phyloP scores from a whole-genome alignment of 805 yeast species.

The Candida coleopterorum region DNA sequence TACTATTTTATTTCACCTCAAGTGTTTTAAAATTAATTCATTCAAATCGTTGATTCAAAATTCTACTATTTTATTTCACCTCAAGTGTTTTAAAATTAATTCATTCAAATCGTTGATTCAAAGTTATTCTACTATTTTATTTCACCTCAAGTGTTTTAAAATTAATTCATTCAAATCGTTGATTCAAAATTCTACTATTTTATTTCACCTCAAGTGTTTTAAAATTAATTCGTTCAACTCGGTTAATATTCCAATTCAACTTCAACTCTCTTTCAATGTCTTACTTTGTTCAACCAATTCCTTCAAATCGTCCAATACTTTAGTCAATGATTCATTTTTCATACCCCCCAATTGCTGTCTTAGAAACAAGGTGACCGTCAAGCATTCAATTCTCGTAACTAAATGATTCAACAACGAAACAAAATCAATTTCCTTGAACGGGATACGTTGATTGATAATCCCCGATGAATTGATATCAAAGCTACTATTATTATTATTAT shows the following conservation, averaged over 20 bases:
- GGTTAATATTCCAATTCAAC: no score
- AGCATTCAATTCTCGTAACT: constrained; percentile 64
- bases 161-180: no score
- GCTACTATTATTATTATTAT: constrained; percentile 30
- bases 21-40: no score
- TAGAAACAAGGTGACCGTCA: constrained; percentile 34
- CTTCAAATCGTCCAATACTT: constrained; percentile 23
- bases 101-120: no score
- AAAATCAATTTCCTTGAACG: constrained; percentile 36
- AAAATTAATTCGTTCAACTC: neutral
- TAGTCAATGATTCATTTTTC: constrained; percentile 20
- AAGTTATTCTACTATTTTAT: no score
- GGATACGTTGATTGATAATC: constrained; percentile 16
- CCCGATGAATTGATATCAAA: constrained; percentile 23
- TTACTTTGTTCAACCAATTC: constrained; percentile 1
- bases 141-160: no score
- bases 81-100: no score
- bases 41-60: no score
- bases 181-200: no score
- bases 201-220: no score
- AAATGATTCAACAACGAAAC: constrained; percentile 57
- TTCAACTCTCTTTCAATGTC: neutral
- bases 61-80: no score
- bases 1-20: no score
- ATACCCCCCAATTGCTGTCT: constrained; percentile 26